Conservation (phyloP, 805 yeast genomes). For the Candida xiaguanensis region DNA sequence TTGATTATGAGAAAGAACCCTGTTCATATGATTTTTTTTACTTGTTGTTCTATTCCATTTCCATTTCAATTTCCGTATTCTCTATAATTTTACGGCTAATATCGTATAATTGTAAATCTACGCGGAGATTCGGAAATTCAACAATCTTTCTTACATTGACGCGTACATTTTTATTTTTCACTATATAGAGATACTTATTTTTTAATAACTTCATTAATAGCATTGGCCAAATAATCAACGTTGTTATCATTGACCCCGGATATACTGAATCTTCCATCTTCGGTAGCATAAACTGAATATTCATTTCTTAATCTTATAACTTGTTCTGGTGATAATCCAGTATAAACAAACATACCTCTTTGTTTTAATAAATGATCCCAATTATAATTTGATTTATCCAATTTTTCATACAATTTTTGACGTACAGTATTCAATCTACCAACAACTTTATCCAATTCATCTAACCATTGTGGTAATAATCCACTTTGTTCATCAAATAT, state of each 20-base stretch:
- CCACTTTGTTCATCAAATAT: slow-evolving; percentile 51
- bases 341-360: slow-evolving; percentile 95
- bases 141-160: too few relatives aligned
- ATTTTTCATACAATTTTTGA: slow-evolving; percentile 53
- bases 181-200: slow-evolving; percentile 7
- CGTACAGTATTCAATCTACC: slow-evolving; percentile 76
- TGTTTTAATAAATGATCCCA: slow-evolving; percentile 89
- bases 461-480: slow-evolving; percentile 71
- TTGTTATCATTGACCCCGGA: slow-evolving; percentile 83
- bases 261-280: slow-evolving; percentile 87
- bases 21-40: too few relatives aligned
- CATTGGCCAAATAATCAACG: slow-evolving; percentile 68
- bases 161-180: slow-evolving; percentile 6
- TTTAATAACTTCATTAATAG: slow-evolving; percentile 49
- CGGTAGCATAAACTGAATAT: slow-evolving; percentile 78
- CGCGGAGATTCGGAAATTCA: too few relatives aligned
- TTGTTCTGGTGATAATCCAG: slow-evolving; percentile 73
- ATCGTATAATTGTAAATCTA: too few relatives aligned
- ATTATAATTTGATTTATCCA: slow-evolving; percentile 58
- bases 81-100: too few relatives aligned
- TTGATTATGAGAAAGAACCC: too few relatives aligned
- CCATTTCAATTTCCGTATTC: too few relatives aligned
- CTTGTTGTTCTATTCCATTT: too few relatives aligned
- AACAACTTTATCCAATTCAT: slow-evolving; percentile 76
- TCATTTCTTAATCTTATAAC: slow-evolving; percentile 66